Evolutionary conservation across 140 eudicot genomes (phyloP).

Genomic region (Stevia rebaudiana): DNA sequence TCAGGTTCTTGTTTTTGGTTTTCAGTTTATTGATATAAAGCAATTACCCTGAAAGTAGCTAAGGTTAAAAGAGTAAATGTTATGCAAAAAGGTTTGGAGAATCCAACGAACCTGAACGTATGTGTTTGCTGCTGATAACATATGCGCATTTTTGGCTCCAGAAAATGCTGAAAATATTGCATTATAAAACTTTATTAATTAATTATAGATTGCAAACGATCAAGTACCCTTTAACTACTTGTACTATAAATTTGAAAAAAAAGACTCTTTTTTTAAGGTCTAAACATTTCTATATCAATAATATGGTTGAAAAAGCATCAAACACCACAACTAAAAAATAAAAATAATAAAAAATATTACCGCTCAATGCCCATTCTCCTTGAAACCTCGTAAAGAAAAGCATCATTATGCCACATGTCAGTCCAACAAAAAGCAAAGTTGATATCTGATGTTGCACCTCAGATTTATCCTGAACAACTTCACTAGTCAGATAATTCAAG

Average conservation of each 20-base stretch:
- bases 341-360: slow-evolving; percentile 29
- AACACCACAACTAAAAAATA: too few species aligned
- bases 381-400: slow-evolving; percentile 62
- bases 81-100: slow-evolving; percentile 15
- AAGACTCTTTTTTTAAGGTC: not conserved
- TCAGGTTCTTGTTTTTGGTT: too few species aligned
- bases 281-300: not conserved
- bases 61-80: not conserved
- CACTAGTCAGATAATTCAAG: slow-evolving; percentile 22
- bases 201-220: too few species aligned
- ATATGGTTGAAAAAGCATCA: not conserved
- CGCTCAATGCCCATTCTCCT: slow-evolving; percentile 76
- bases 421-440: slow-evolving; percentile 66
- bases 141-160: slow-evolving; percentile 64
- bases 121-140: slow-evolving; percentile 81
- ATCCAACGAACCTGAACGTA: slow-evolving; percentile 69
- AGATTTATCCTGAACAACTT: slow-evolving; percentile 64
- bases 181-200: too few species aligned
- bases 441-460: slow-evolving; percentile 98
- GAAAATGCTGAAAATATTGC: slow-evolving; percentile 82
- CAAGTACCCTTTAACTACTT: not conserved
- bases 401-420: slow-evolving; percentile 67
- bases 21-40: not conserved
- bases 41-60: not conserved
- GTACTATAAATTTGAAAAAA: not conserved